Conservation (phyloP, 495 filamentous ascomycete species). For the Thermothielavioides terrestris region DNA sequence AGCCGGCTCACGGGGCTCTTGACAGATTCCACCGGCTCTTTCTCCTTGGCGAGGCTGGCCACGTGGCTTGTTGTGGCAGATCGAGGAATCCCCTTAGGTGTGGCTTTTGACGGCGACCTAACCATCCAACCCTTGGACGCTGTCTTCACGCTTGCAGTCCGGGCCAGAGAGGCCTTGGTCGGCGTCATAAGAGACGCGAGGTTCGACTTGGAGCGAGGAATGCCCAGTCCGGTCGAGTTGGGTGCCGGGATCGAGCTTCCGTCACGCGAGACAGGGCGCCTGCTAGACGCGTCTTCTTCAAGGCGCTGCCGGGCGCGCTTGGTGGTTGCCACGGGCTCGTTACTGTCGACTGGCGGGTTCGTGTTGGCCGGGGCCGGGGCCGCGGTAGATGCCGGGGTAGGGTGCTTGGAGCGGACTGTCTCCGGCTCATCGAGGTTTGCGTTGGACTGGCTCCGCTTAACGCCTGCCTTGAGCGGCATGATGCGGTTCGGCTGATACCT, state of each 20-base stretch:
- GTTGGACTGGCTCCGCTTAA: constrained; percentile 48
- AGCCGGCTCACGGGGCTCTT: constrained; percentile 35
- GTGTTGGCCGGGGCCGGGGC: constrained; percentile 28
- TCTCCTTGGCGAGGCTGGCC: constrained; percentile 5
- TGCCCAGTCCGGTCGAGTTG: constrained; percentile 31
- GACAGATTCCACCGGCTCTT: constrained; percentile 15
- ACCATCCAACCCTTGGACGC: constrained; percentile 24
- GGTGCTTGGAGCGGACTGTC: constrained; percentile 31
- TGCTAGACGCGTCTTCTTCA: constrained; percentile 51
- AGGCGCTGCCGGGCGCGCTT: constrained; percentile 59
- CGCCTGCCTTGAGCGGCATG: constrained; percentile 40
- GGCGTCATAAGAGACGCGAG: constrained; percentile 59
- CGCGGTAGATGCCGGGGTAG: constrained; percentile 26
- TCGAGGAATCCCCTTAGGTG: constrained; percentile 24
- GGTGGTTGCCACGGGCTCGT: constrained; percentile 32
- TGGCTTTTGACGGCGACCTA: constrained; percentile 30
- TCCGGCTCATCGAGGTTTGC: constrained; percentile 58
- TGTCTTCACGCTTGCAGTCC: constrained; percentile 54
- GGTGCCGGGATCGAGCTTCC: constrained; percentile 35
- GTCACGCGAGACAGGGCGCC: constrained; percentile 45
- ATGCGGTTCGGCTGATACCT: constrained; percentile 53
- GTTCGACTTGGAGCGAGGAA: constrained; percentile 36
- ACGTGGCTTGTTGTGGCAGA: constrained; percentile 34
- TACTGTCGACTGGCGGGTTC: constrained; percentile 12
- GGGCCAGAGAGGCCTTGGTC: constrained; percentile 68